Evolutionary conservation across 768 basidiomycete genomes (phyloP).

Genomic region (Podaxis sp.): DNA sequence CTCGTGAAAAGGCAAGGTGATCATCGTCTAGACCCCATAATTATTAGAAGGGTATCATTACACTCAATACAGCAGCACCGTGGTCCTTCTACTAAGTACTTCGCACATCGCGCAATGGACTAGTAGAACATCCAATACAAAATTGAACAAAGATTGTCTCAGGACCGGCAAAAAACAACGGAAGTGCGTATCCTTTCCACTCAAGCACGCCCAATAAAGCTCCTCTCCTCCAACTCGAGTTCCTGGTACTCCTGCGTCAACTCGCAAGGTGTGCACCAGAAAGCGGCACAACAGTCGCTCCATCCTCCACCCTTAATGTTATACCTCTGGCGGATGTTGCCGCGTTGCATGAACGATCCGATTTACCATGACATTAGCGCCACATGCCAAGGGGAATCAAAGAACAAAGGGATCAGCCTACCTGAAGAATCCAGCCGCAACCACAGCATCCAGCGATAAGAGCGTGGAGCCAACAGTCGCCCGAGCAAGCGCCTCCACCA

Average conservation of each 20-base stretch:
- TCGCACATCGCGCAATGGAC: no score
- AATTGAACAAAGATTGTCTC: background rate
- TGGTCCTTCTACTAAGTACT: background rate
- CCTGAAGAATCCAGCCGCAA: conserved; percentile 42
- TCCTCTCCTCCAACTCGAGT: conserved; percentile 46
- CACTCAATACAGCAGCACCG: background rate
- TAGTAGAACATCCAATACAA: no score
- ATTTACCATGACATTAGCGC: background rate
- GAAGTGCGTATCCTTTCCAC: background rate
- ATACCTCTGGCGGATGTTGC: conserved; percentile 41
- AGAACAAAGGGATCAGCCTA: conserved; percentile 17
- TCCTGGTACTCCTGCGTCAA: conserved; percentile 50
- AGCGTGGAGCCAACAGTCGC: conserved; percentile 40
- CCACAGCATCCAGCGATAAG: conserved; percentile 29
- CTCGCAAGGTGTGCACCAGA: conserved; percentile 46
- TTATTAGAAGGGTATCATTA: background rate
- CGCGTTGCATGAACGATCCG: conserved; percentile 33
- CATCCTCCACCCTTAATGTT: conserved; percentile 43
- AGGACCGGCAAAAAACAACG: no score
- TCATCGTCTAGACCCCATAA: background rate
- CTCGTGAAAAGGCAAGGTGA: background rate
- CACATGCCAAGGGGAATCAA: background rate
- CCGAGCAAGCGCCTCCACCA: conserved; percentile 29
- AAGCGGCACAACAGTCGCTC: conserved; percentile 39
- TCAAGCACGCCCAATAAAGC: conserved; percentile 19